A percentile compares a stretch with the other conserved stretches of the same genome.
Evolutionary conservation across 345 rosid genomes (phyloP).

Genomic region (Populus simonii): DNA sequence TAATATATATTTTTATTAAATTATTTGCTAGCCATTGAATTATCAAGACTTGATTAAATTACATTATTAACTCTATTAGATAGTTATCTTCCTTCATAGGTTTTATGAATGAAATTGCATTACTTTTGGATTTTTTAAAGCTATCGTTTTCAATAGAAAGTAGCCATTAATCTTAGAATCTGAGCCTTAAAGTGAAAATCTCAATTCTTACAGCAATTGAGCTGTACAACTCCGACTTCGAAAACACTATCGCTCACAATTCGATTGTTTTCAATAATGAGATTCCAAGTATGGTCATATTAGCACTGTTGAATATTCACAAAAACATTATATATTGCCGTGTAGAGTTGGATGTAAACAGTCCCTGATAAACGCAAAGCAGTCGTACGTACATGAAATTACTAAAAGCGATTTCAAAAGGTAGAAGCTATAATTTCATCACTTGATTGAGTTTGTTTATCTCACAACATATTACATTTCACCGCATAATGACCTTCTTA

Average conservation of each 20-base stretch:
- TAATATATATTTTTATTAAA: no score
- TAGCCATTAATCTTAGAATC: neutral
- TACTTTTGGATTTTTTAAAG: no score
- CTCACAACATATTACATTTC: conserved; percentile 12
- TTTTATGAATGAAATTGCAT: no score
- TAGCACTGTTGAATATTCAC: neutral
- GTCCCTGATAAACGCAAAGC: neutral
- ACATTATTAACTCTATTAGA: no score
- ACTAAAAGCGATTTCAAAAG: neutral
- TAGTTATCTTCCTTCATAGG: no score
- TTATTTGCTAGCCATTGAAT: no score
- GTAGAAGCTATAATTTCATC: conserved; percentile 16
- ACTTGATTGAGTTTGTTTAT: conserved; percentile 18
- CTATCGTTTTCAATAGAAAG: neutral
- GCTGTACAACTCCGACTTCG: neutral
- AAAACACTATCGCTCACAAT: neutral
- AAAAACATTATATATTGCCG: neutral
- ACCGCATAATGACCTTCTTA: neutral
- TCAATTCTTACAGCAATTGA: neutral
- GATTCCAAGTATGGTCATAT: neutral
- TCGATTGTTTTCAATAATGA: neutral
- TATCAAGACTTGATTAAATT: no score
- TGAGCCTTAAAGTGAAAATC: neutral
- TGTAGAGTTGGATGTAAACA: neutral
- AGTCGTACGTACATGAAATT: neutral